phyloP scores from a whole-genome alignment of 345 rosid genomes.

The Raphanus raphanistrum region DNA sequence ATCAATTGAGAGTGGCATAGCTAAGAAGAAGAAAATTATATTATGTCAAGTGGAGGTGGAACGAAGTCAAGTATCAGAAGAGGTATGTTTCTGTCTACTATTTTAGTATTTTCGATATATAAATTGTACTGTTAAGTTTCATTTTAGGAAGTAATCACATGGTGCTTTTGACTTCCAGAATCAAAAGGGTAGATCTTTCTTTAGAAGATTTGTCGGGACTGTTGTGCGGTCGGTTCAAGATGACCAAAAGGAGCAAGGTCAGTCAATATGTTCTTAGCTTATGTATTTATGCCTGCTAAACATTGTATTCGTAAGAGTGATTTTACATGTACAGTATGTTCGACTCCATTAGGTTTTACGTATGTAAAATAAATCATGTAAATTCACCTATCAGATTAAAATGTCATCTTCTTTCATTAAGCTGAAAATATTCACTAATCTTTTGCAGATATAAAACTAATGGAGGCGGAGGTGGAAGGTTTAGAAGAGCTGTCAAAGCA shows the following conservation, averaged over 20 bases:
- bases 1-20: constrained; percentile 82
- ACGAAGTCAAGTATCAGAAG: constrained; percentile 79
- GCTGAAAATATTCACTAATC: neutral
- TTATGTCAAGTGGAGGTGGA: constrained; percentile 90
- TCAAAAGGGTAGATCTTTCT: constrained; percentile 71
- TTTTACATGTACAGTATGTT: constrained; percentile 2
- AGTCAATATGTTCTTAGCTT: constrained; percentile 17
- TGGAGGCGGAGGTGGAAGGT: constrained; percentile 94
- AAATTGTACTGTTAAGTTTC: neutral
- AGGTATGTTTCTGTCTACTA: constrained; percentile 52
- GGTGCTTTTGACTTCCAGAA: constrained; percentile 51
- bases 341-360: constrained; percentile 4
- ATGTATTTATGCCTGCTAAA: constrained; percentile 11
- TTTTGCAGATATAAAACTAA: constrained; percentile 63
- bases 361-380: neutral
- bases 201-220: constrained; percentile 84
- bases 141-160: constrained; percentile 11
- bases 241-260: constrained; percentile 98
- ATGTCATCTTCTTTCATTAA: constrained; percentile 1
- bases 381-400: neutral
- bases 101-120: constrained; percentile 3
- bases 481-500: constrained; percentile 97
- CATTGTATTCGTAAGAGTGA: constrained; percentile 13
- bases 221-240: constrained; percentile 94
- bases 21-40: constrained; percentile 88